Conservation (phyloP, 805 yeast genomes). For the Ogataea methylovora region DNA sequence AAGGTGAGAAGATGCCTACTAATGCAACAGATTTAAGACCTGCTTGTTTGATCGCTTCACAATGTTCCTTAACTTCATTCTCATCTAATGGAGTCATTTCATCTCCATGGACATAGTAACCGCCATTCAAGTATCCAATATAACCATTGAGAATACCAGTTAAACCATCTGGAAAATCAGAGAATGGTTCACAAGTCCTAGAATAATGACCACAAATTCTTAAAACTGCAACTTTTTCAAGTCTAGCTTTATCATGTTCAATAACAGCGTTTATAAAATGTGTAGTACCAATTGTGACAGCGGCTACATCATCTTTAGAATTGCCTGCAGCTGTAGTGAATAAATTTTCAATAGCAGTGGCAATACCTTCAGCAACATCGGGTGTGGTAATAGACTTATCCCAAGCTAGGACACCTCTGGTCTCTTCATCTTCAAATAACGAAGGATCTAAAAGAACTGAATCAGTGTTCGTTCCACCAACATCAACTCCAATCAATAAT, state of each 20-base stretch:
- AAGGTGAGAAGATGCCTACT: constrained; percentile 33
- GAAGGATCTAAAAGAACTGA: constrained; percentile 36
- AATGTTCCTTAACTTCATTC: constrained; percentile 8
- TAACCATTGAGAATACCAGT: constrained; percentile 28
- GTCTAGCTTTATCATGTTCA: constrained; percentile 34
- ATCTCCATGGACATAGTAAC: constrained; percentile 35
- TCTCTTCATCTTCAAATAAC: constrained; percentile 8
- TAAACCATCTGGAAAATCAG: constrained; percentile 36
- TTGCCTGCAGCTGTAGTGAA: constrained; percentile 17
- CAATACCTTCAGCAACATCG: constrained; percentile 37
- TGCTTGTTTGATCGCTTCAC: constrained; percentile 19
- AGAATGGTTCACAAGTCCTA: constrained; percentile 30
- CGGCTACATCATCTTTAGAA: constrained; percentile 21
- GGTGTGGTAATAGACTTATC: constrained; percentile 36
- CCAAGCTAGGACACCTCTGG: constrained; percentile 32
- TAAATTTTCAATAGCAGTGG: constrained; percentile 26
- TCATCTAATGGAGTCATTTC: constrained; percentile 27
- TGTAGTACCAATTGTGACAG: constrained; percentile 46
- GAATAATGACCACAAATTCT: constrained; percentile 38
- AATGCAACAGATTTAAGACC: constrained; percentile 32
- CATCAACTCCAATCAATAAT: constrained; percentile 37
- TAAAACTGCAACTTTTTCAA: constrained; percentile 38
- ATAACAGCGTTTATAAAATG: constrained; percentile 45
- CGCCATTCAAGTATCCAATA: constrained; percentile 30
- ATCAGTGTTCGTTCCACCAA: constrained; percentile 47